Conservation (phyloP, 2,329 filamentous ascomycete species). For the Claviceps digitariae region DNA sequence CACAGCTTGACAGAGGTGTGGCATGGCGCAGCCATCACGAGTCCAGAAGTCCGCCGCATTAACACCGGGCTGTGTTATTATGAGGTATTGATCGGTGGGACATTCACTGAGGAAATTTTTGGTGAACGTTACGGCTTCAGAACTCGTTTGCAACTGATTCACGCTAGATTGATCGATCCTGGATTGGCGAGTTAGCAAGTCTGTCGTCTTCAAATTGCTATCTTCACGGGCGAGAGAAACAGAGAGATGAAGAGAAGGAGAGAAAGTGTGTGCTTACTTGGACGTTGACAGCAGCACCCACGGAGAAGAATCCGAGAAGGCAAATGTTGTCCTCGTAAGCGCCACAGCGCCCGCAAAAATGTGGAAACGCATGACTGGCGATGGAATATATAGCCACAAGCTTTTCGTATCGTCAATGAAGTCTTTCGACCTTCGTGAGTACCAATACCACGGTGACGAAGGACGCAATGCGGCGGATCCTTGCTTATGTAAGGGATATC, state of each 20-base stretch:
- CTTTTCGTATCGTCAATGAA: constrained; percentile 12
- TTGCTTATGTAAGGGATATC: background rate
- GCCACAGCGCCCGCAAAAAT: constrained; percentile 36
- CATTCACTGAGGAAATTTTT: constrained; percentile 48
- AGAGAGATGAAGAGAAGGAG: background rate
- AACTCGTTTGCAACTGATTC: constrained; percentile 36
- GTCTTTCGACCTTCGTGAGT: constrained; percentile 11
- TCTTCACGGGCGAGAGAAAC: background rate
- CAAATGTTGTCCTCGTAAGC: constrained; percentile 46
- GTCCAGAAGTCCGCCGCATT: constrained; percentile 53
- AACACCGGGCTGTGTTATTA: constrained; percentile 66
- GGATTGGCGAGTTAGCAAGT: constrained; percentile 3
- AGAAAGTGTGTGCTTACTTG: constrained; percentile 43
- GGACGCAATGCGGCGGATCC: background rate
- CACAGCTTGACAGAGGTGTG: constrained; percentile 34
- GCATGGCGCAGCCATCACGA: constrained; percentile 34
- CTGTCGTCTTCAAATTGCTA: background rate
- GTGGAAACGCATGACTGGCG: constrained; percentile 39
- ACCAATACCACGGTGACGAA: background rate
- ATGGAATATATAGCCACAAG: background rate
- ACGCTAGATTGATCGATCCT: constrained; percentile 22
- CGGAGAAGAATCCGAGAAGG: constrained; percentile 77
- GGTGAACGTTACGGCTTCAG: constrained; percentile 27
- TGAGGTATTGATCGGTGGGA: constrained; percentile 61
- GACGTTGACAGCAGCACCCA: constrained; percentile 80